Conservation (phyloP, 2,329 filamentous ascomycete genomes). For the Elsinoe perseae region DNA sequence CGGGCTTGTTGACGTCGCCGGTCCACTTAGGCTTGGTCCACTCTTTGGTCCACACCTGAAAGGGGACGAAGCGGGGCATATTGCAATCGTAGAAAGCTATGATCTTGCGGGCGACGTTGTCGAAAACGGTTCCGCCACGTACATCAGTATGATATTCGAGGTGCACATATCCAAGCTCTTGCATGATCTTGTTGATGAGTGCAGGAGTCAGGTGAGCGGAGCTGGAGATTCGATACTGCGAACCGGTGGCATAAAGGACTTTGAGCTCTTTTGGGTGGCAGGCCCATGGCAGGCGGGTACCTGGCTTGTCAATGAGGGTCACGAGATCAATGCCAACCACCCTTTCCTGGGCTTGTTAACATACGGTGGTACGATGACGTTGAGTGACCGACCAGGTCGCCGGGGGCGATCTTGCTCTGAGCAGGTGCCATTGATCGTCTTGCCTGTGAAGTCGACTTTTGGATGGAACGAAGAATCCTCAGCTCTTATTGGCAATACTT, state of each 20-base stretch:
- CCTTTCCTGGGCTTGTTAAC: neutral
- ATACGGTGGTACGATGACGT: neutral
- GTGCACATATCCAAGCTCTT: neutral
- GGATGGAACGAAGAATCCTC: too few relatives aligned
- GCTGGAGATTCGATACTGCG: neutral
- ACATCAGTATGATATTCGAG: neutral
- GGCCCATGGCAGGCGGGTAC: neutral
- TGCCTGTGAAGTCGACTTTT: too few relatives aligned
- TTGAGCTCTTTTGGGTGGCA: neutral
- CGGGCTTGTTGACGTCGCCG: neutral
- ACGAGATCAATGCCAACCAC: neutral
- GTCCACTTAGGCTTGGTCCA: neutral
- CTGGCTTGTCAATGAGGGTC: neutral
- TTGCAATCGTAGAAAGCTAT: neutral
- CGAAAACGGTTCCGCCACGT: neutral
- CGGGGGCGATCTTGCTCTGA: neutral
- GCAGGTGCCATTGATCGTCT: neutral
- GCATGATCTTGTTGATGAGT: neutral
- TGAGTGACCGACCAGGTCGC: neutral
- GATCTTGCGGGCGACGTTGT: neutral
- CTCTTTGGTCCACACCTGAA: neutral
- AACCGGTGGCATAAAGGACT: neutral
- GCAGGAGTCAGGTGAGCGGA: neutral
- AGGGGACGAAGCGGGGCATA: neutral
- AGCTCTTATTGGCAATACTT: too few relatives aligned